These are phyloP conservation scores for Colletotrichum sidae DNA, from an alignment of 2,329 filamentous ascomycete genomes.

Conservation along the genomic window DNA sequence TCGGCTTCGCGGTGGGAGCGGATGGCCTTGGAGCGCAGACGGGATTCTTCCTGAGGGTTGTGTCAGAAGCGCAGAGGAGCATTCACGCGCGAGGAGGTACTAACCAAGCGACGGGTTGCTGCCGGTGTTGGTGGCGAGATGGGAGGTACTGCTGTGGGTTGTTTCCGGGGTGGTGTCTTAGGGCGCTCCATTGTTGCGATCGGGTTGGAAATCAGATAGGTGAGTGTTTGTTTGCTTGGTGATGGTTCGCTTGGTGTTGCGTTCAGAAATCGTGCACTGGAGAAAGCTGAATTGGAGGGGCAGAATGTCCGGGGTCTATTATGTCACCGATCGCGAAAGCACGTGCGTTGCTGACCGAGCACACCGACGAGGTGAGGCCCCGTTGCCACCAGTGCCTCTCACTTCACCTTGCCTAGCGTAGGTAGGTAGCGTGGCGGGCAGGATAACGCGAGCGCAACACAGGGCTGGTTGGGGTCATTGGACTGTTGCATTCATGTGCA, in stretches of 20 bases:
- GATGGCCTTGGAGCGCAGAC: constrained; percentile 88
- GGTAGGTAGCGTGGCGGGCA: too few relatives aligned
- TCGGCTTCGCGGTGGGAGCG: constrained; percentile 79
- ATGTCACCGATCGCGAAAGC: constrained; percentile 38
- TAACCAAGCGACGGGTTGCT: constrained; percentile 65
- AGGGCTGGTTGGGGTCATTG: too few relatives aligned
- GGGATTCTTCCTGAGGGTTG: constrained; percentile 78
- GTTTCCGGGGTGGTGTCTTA: constrained; percentile 56
- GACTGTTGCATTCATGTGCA: too few relatives aligned
- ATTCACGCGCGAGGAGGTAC: constrained; percentile 41
- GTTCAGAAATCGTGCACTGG: background rate
- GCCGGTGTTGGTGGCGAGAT: constrained; percentile 65
- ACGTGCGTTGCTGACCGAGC: constrained; percentile 33
- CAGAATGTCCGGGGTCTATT: constrained; percentile 29
- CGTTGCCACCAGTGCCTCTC: background rate
- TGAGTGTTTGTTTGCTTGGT: background rate
- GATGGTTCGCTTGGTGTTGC: background rate
- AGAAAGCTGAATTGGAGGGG: constrained; percentile 28
- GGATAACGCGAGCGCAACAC: too few relatives aligned
- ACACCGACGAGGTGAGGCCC: constrained; percentile 9
- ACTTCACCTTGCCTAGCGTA: background rate
- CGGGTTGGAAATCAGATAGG: background rate
- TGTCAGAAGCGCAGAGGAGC: constrained; percentile 25
- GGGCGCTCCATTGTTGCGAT: constrained; percentile 57
- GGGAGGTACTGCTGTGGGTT: constrained; percentile 45